Conservation (phyloP, 257 asterid species). For the Solanum pinnatisectum region DNA sequence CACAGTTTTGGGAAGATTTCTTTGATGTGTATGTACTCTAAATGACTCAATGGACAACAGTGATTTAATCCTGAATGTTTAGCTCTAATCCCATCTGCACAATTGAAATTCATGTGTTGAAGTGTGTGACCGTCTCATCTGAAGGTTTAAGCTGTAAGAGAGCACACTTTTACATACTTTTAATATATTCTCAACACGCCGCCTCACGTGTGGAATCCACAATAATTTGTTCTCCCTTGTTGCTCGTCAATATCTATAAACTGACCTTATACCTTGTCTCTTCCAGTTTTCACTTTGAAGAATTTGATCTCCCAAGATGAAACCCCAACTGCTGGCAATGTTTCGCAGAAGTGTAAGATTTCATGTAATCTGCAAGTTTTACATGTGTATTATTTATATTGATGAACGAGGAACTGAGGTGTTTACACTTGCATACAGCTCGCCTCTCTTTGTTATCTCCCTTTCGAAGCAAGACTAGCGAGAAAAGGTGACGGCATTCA, state of each 20-base stretch:
- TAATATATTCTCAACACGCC: neutral
- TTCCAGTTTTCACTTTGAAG: constrained; percentile 69
- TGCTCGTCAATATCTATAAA: neutral
- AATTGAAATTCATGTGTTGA: neutral
- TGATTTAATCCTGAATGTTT: neutral
- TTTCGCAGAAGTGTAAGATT: constrained; percentile 64
- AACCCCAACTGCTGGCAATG: constrained; percentile 33
- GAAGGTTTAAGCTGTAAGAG: neutral
- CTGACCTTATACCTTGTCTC: neutral
- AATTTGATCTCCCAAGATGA: constrained; percentile 72
- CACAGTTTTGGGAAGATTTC: neutral
- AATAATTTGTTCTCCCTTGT: neutral
- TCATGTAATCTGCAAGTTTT: neutral
- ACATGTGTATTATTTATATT: neutral
- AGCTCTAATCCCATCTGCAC: neutral
- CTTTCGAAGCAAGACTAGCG: constrained; percentile 63
- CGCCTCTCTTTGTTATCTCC: constrained; percentile 72
- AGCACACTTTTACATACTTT: neutral
- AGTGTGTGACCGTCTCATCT: neutral
- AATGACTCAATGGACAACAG: neutral
- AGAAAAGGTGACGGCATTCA: constrained; percentile 45
- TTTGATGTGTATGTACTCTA: neutral
- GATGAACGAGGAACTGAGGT: neutral
- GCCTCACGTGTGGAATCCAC: neutral
- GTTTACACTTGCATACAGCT: constrained; percentile 34